phyloP scores from a whole-genome alignment of 805 yeast species.

The Candida corydali region DNA sequence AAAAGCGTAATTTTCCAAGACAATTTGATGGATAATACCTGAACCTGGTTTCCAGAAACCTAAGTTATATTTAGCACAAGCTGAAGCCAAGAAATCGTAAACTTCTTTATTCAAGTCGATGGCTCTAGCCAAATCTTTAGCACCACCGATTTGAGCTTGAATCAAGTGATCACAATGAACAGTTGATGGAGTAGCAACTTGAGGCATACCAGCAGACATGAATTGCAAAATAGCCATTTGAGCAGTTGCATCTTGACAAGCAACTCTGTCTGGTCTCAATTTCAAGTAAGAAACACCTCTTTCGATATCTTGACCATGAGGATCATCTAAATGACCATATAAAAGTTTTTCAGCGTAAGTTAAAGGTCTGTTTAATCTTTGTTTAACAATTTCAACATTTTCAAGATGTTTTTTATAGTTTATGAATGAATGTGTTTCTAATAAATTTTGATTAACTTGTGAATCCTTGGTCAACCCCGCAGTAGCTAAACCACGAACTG shows the following conservation, averaged over 20 bases:
- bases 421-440: conserved; percentile 81
- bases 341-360: conserved; percentile 94
- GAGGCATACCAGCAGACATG: conserved; percentile 90
- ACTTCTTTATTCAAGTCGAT: conserved; percentile 90
- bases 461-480: conserved; percentile 59
- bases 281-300: conserved; percentile 91
- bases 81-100: conserved; percentile 82
- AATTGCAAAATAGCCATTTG: conserved; percentile 97
- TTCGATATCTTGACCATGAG: conserved; percentile 77
- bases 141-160: conserved; percentile 92
- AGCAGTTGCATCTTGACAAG: conserved; percentile 98
- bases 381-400: conserved; percentile 79
- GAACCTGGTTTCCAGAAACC: conserved; percentile 99
- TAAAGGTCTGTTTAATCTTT: conserved; percentile 80
- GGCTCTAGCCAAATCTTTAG: conserved; percentile 79
- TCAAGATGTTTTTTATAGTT: conserved; percentile 89
- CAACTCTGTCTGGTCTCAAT: conserved; percentile 95
- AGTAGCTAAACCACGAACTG: conserved; percentile 48
- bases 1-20: conserved; percentile 92
- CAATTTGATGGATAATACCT: conserved; percentile 96
- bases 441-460: conserved; percentile 73
- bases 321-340: conserved; percentile 92
- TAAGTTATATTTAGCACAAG: conserved; percentile 92
- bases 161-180: conserved; percentile 98
- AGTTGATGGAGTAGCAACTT: conserved; percentile 91